Conservation (phyloP, 352 stramenopile species). For the Globisporangium cystogenes region DNA sequence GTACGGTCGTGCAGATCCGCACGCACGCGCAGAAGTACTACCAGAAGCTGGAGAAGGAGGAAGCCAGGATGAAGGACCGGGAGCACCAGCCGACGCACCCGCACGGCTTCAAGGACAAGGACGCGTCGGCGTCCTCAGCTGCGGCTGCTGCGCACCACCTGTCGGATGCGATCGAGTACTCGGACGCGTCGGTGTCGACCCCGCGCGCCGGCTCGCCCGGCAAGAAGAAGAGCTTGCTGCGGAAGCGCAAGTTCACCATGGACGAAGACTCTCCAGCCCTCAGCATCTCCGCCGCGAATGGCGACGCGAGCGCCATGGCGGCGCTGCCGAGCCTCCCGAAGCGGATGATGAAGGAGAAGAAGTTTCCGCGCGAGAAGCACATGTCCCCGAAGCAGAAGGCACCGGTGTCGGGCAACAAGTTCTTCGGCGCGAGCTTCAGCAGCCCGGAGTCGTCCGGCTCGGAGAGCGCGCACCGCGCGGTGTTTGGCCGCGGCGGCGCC, state of each 20-base stretch:
- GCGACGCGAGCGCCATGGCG: constrained; percentile 1
- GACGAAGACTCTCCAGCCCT: constrained; percentile 15
- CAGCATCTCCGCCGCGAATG: constrained; percentile 10
- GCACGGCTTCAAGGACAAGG: constrained; percentile 5
- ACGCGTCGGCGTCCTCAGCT: not conserved
- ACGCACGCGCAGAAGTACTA: constrained; percentile 89
- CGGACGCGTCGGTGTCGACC: constrained; percentile 5
- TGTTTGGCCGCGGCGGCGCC: constrained; percentile 20
- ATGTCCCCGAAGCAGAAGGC: constrained; percentile 79
- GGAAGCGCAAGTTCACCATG: constrained; percentile 61
- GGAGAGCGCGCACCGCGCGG: constrained; percentile 26
- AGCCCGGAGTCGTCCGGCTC: constrained; percentile 21
- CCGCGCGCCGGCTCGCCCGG: constrained; percentile 14
- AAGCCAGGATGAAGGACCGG: constrained; percentile 66
- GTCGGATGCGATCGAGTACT: constrained; percentile 11
- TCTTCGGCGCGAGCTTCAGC: constrained; percentile 22
- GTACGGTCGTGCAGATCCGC: constrained; percentile 89
- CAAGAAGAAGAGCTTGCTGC: constrained; percentile 59
- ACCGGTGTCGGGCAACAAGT: constrained; percentile 29
- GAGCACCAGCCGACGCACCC: constrained; percentile 32
- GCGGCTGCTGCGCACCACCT: constrained; percentile 2
- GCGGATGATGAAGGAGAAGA: constrained; percentile 63
- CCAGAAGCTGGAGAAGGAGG: constrained; percentile 87
- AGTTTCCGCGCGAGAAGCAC: constrained; percentile 43
- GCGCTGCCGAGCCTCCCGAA: constrained; percentile 55